These are phyloP conservation scores for Phtheirospermum japonicum DNA, from an alignment of 257 asterid species.

Conservation along the genomic window DNA sequence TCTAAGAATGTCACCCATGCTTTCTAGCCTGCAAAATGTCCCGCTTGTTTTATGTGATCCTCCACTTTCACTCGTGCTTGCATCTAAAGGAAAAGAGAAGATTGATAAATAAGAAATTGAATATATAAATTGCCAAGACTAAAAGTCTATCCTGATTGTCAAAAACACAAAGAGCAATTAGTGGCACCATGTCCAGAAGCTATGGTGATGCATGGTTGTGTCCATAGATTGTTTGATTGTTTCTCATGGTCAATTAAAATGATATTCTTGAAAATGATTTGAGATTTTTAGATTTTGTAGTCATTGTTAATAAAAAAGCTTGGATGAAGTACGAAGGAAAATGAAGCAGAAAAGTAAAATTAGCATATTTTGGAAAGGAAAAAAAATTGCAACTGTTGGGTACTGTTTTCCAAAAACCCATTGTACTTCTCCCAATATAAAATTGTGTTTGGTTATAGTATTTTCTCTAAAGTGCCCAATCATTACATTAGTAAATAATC, in stretches of 20 bases:
- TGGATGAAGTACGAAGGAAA: conserved; percentile 6
- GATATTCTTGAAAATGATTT: not conserved
- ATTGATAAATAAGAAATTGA: conserved; percentile 15
- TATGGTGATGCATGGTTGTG: conserved; percentile 13
- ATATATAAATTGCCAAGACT: conserved; percentile 12
- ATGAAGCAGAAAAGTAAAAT: not conserved
- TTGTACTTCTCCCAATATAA: not conserved
- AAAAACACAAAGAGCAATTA: conserved; percentile 8
- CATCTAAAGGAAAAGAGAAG: conserved; percentile 47
- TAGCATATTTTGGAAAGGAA: not conserved
- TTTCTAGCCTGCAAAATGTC: conserved; percentile 64
- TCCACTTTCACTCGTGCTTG: conserved; percentile 48
- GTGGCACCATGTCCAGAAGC: conserved; percentile 22
- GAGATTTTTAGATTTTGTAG: conserved; percentile 3
- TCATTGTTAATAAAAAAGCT: not conserved
- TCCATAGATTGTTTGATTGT: conserved; percentile 9
- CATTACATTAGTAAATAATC: not conserved
- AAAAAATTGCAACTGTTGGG: not conserved
- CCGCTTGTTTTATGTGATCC: conserved; percentile 61
- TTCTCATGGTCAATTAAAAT: conserved; percentile 18
- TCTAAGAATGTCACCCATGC: conserved; percentile 75
- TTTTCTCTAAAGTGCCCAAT: not conserved
- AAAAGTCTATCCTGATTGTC: conserved; percentile 10
- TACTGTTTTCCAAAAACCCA: not conserved
- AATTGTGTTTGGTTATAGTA: not conserved